A percentile compares a stretch with the other conserved stretches of the same genome.
These are phyloP conservation scores for Coemansia sp. DNA, from an alignment of 192 early-diverging fungal genomes.

Conservation along the genomic window DNA sequence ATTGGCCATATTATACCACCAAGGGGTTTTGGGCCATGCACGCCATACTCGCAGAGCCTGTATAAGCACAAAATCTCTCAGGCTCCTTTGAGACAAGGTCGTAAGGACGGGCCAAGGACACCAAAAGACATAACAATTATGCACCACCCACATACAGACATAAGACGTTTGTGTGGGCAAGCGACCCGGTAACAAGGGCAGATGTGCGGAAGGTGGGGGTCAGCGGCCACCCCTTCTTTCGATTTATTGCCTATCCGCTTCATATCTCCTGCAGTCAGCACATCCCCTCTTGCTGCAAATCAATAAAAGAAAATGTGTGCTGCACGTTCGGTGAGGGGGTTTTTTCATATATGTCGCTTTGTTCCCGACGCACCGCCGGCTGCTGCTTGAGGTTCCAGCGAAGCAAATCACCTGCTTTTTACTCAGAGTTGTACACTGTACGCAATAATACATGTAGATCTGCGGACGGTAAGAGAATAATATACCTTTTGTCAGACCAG, in stretches of 20 bases:
- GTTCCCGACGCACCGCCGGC: neutral
- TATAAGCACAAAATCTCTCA: neutral
- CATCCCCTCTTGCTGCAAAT: neutral
- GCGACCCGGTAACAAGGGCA: constrained; percentile 7
- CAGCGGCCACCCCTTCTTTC: constrained; percentile 3
- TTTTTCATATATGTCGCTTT: neutral
- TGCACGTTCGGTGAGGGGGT: neutral
- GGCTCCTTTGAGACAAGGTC: constrained; percentile 5
- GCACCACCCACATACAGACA: constrained; percentile 1
- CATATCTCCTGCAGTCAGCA: neutral
- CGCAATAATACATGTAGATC: neutral
- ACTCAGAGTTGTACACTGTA: neutral
- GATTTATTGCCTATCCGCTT: neutral
- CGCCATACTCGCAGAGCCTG: constrained; percentile 3
- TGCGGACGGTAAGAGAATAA: neutral
- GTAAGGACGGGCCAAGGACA: constrained; percentile 1
- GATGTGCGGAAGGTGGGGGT: neutral
- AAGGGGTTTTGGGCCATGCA: constrained; percentile 2
- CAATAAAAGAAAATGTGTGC: neutral
- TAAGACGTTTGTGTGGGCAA: neutral
- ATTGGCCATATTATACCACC: constrained; percentile 6
- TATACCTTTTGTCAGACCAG: neutral
- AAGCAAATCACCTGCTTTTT: neutral
- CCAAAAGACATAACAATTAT: constrained; percentile 15
- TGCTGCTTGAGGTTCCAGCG: neutral